These are phyloP conservation scores for Mycogone perniciosa DNA, from an alignment of 2,329 filamentous ascomycete species.

Conservation along the genomic window DNA sequence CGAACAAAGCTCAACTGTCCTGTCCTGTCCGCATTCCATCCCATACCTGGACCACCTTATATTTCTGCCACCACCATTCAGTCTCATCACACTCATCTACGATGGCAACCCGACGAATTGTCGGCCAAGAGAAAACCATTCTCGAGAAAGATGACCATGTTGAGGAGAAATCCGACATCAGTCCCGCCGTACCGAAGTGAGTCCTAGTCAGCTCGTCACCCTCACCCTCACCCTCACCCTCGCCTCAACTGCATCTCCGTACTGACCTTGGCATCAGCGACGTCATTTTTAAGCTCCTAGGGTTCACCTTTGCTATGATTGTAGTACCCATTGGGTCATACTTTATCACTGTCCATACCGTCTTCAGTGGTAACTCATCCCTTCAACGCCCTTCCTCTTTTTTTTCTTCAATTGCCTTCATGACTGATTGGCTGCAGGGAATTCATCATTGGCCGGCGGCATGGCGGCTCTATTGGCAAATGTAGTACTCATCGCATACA, in stretches of 20 bases:
- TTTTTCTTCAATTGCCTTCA: neutral
- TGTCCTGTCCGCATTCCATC: neutral
- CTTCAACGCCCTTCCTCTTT: conserved; percentile 2
- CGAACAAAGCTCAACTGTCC: too few species aligned
- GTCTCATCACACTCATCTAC: conserved; percentile 18
- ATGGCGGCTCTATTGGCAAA: conserved; percentile 87
- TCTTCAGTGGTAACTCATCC: conserved; percentile 64
- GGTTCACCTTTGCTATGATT: conserved; percentile 89
- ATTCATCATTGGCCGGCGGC: conserved; percentile 79
- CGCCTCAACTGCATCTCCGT: conserved; percentile 2
- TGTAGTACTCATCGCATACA: conserved; percentile 81
- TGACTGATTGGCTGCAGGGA: conserved; percentile 50
- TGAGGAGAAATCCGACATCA: conserved; percentile 60
- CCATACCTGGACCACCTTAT: neutral
- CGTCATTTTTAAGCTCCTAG: conserved; percentile 84
- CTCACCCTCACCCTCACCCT: neutral
- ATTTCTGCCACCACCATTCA: neutral
- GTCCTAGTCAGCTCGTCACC: conserved; percentile 24
- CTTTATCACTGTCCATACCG: conserved; percentile 67
- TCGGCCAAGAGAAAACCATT: conserved; percentile 58
- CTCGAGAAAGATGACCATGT: conserved; percentile 53
- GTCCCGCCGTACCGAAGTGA: conserved; percentile 78
- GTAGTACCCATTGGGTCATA: conserved; percentile 81
- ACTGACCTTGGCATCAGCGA: conserved; percentile 41
- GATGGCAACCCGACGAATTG: conserved; percentile 67